Conservation (phyloP, 495 filamentous ascomycete species). For the Penicillium crystallinum region DNA sequence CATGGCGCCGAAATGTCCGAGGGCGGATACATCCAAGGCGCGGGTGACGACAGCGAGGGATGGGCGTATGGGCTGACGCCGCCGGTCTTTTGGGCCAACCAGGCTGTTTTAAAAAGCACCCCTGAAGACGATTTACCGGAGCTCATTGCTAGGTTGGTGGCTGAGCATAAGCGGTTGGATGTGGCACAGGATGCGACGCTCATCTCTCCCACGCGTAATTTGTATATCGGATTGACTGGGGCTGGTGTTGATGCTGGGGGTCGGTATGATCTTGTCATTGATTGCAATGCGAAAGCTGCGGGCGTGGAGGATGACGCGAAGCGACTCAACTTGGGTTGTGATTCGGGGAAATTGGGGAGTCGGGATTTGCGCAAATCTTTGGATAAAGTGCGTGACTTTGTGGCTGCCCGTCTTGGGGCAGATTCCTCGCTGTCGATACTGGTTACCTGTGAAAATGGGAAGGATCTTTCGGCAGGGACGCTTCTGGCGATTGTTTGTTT, state of each 20-base stretch:
- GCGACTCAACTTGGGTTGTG: conserved; percentile 58
- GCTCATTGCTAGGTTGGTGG: conserved; percentile 55
- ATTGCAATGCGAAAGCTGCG: conserved; percentile 36
- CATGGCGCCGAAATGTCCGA: conserved; percentile 59
- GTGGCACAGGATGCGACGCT: conserved; percentile 19
- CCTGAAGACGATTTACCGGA: conserved; percentile 60
- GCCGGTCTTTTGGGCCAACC: conserved; percentile 69
- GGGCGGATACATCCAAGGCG: conserved; percentile 87
- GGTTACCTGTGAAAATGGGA: conserved; percentile 57
- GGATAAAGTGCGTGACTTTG: conserved; percentile 47
- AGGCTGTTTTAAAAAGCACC: conserved; percentile 48
- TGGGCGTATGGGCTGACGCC: conserved; percentile 81
- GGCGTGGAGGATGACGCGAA: conserved; percentile 27
- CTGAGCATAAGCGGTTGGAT: conserved; percentile 22
- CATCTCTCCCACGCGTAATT: conserved; percentile 35
- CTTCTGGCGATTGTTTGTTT: conserved; percentile 59
- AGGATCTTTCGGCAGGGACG: conserved; percentile 60
- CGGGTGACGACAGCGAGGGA: conserved; percentile 86
- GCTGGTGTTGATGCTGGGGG: conserved; percentile 7
- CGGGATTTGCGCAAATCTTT: conserved; percentile 66
- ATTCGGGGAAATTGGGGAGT: conserved; percentile 65
- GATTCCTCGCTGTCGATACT: conserved; percentile 39
- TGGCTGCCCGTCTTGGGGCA: conserved; percentile 24
- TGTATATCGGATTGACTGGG: conserved; percentile 33
- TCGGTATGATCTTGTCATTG: conserved; percentile 43